Conservation (phyloP, 2,329 filamentous ascomycete species). For the Aaosphaeria arxii region DNA sequence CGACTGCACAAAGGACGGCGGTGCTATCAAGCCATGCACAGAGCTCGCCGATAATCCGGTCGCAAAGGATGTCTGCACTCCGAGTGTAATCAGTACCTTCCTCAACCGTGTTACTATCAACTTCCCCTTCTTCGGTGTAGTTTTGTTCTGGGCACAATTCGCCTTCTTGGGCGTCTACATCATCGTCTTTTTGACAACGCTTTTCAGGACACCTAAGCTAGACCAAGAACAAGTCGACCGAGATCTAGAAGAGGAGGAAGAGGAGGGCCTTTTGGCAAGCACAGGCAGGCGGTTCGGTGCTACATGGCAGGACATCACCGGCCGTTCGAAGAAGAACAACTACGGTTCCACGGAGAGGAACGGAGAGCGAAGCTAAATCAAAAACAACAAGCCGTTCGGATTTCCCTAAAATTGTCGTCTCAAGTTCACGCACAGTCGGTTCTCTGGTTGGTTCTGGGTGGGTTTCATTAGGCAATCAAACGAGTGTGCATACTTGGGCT, state of each 20-base stretch:
- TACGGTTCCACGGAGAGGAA: conserved; percentile 30
- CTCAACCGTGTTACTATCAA: conserved; percentile 89
- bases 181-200: conserved; percentile 71
- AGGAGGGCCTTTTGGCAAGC: conserved; percentile 84
- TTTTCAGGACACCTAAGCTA: conserved; percentile 77
- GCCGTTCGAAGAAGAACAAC: conserved; percentile 41
- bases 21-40: conserved; percentile 77
- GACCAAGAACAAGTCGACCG: conserved; percentile 78
- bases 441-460: too few relatives aligned
- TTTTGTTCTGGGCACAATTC: conserved; percentile 97
- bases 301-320: conserved; percentile 85
- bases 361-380: conserved; percentile 9
- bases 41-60: conserved; percentile 68
- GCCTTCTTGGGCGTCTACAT: conserved; percentile 82
- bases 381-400: too few relatives aligned
- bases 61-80: conserved; percentile 82
- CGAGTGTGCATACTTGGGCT: too few relatives aligned
- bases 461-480: too few relatives aligned
- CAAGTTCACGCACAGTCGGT: too few relatives aligned
- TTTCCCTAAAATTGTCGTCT: too few relatives aligned
- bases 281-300: conserved; percentile 79
- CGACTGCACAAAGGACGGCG: conserved; percentile 69
- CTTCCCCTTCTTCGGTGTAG: conserved; percentile 88
- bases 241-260: conserved; percentile 86
- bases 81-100: conserved; percentile 87